These are phyloP conservation scores for Beauveria pseudobassiana DNA, from an alignment of 2,329 filamentous ascomycete genomes.

Conservation along the genomic window DNA sequence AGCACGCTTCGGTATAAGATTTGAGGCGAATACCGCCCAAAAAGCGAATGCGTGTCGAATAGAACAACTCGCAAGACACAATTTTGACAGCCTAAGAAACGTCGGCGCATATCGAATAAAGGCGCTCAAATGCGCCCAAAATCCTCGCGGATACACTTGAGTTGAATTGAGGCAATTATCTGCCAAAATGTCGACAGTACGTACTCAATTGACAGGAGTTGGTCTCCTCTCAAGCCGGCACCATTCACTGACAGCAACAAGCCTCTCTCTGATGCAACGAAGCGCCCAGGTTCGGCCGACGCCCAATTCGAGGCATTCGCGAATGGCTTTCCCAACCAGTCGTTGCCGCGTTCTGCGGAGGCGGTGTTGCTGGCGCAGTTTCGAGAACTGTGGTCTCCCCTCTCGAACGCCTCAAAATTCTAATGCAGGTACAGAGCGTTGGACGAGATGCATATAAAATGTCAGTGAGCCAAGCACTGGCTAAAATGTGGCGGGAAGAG, in stretches of 20 bases:
- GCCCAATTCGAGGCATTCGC: slow-evolving; percentile 28
- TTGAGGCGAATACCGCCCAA: neutral
- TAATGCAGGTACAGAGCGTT: slow-evolving; percentile 92
- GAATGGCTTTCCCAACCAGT: slow-evolving; percentile 70
- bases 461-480: slow-evolving; percentile 78
- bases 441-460: slow-evolving; percentile 90
- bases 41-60: neutral
- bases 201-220: neutral
- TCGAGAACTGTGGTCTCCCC: slow-evolving; percentile 95
- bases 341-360: slow-evolving; percentile 85
- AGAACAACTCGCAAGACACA: neutral
- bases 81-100: neutral
- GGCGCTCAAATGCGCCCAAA: neutral
- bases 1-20: neutral
- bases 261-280: slow-evolving; percentile 16
- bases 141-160: neutral
- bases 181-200: slow-evolving; percentile 3
- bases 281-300: slow-evolving; percentile 20
- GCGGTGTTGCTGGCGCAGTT: slow-evolving; percentile 91
- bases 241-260: neutral
- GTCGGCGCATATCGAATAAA: neutral
- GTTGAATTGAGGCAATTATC: neutral
- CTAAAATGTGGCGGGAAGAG: slow-evolving; percentile 95
- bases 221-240: neutral
- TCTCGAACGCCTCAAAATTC: slow-evolving; percentile 89